These are phyloP conservation scores for Boletus tomentosulus DNA, from an alignment of 768 basidiomycete genomes.

Conservation along the genomic window DNA sequence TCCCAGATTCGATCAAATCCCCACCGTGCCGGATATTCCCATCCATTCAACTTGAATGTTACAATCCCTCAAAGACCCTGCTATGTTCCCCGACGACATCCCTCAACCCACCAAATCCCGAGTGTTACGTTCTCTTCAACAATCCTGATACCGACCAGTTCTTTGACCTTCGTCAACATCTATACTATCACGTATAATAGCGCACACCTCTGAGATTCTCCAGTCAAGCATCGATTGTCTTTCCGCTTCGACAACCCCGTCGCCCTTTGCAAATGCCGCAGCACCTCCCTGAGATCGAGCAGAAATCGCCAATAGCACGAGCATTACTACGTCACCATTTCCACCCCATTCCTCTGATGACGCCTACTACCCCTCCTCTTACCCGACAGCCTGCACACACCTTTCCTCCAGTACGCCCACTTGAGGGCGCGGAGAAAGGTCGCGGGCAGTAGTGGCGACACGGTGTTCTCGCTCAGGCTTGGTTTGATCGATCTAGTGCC, in stretches of 20 bases:
- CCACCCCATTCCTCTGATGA: not conserved
- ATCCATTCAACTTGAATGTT: not conserved
- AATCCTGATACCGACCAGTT: not conserved
- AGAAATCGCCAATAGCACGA: not conserved
- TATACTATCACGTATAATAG: not conserved
- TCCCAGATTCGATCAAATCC: not conserved
- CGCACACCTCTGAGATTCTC: not conserved
- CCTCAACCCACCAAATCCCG: not conserved
- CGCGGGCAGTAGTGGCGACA: not conserved
- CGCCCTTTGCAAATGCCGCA: not conserved
- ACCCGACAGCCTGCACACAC: no score
- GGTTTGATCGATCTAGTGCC: not conserved
- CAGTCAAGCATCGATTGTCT: not conserved
- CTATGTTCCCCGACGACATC: not conserved
- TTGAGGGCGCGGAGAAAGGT: not conserved
- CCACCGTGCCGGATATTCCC: not conserved
- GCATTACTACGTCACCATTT: not conserved
- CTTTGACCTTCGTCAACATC: not conserved
- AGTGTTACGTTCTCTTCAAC: not conserved
- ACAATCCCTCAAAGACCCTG: not conserved
- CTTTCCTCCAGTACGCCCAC: not conserved
- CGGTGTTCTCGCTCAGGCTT: not conserved
- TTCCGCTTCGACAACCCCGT: not conserved
- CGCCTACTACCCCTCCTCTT: no score
- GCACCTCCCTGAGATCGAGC: not conserved